A percentile compares a stretch with the other conserved stretches of the same genome.
Evolutionary conservation across 495 filamentous ascomycete species (phyloP).

Genomic region (Penicillium malachiteum): DNA sequence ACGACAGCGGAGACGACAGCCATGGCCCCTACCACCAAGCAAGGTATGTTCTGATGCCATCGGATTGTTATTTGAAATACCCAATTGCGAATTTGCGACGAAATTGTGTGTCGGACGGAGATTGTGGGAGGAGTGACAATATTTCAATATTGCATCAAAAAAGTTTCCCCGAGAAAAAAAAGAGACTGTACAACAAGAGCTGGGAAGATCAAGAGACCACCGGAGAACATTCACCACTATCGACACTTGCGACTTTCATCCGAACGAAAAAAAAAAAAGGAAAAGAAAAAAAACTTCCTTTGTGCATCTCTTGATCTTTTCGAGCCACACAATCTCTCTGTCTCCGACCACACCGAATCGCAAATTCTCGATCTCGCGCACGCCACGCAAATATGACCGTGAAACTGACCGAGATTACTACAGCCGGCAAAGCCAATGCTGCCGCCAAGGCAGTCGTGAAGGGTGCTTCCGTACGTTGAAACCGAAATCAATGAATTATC

Average conservation of each 20-base stretch:
- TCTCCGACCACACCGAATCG: conserved; percentile 7
- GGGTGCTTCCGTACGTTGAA: conserved; percentile 65
- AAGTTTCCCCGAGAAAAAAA: conserved; percentile 13
- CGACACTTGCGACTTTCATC: neutral
- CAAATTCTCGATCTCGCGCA: conserved; percentile 12
- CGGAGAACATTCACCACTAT: neutral
- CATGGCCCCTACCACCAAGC: conserved; percentile 78
- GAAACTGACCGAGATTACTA: conserved; percentile 34
- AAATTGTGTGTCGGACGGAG: conserved; percentile 6
- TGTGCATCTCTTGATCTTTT: neutral
- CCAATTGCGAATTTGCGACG: conserved; percentile 32
- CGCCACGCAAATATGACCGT: neutral
- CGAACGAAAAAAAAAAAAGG: too few relatives aligned
- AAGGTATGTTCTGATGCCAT: conserved; percentile 54
- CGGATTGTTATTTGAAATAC: conserved; percentile 3
- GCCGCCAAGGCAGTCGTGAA: conserved; percentile 92
- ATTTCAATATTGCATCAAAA: conserved; percentile 3
- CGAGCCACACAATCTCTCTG: conserved; percentile 4
- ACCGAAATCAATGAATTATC: neutral
- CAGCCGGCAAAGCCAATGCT: conserved; percentile 70
- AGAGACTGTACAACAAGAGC: conserved; percentile 2
- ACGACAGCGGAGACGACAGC: conserved; percentile 52
- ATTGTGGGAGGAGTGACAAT: conserved; percentile 10
- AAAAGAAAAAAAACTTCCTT: too few relatives aligned
- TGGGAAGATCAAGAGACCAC: neutral